Evolutionary conservation across 768 basidiomycete genomes (phyloP), one percentile per base, ranked within the genome.

Genomic region (Russula sp.): DNA sequence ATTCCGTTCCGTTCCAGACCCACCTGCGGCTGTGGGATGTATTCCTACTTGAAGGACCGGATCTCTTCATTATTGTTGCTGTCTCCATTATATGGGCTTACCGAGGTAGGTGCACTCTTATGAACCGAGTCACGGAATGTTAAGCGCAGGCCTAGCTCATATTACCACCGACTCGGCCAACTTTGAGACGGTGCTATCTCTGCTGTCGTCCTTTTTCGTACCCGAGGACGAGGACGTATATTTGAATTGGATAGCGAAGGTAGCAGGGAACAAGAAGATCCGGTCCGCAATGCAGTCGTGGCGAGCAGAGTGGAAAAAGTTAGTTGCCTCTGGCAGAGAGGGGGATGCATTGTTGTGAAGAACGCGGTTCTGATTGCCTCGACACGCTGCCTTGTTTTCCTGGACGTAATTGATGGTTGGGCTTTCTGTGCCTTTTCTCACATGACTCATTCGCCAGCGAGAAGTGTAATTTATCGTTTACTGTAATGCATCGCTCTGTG

Each of bases 21-120:
- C 94, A 98, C 76, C 76, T 98, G 32, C 82, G 97, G 65, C 72
- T 99, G 35, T 99, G 96, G 96, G 97, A 99, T 72, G 92, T 84
- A 11, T 91, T 97, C 71, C 77, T 97, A 51, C 75, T 95, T 22
- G 96, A 98, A 65, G 97, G 97, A 10, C 81, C 85, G 68, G 96
- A 99, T 70, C 75, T 94, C 1, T 91, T 97, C 66, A 79, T 98
- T 53, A 83, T 91, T 51, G 84, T 91, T 9, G 88, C 93, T 6
- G 75, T 96, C 1, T 91, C 89, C 5, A 88, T 99, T 68, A 82
- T 98, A 53, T 98, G 94, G 94, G 85, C 84, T 2, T 94, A 93
- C 70, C 80, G 85, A 79, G 89, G 94, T 93, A 61, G 62, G 16
- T 52, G 14, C 37, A 14, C 40, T 39, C 61, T 31, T 31, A 59